phyloP scores from a whole-genome alignment of 768 basidiomycete genomes.

The Inosperma sp. region DNA sequence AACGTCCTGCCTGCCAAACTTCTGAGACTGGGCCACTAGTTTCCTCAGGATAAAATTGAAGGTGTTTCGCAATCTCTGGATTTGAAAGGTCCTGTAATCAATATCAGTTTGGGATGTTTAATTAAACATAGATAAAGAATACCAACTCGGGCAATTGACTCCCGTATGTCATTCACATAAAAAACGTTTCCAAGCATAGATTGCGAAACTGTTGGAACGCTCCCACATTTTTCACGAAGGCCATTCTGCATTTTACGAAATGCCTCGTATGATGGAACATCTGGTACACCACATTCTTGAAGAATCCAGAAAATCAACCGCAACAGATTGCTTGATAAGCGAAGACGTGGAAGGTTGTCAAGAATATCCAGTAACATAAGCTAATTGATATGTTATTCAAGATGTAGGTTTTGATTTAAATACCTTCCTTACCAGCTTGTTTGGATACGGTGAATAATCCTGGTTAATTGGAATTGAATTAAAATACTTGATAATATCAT shows the following conservation, averaged over 20 bases:
- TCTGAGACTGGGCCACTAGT: conserved; percentile 7
- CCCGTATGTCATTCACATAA: conserved; percentile 22
- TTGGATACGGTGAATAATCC: conserved; percentile 8
- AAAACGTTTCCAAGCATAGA: conserved; percentile 23
- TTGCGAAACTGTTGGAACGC: conserved; percentile 10
- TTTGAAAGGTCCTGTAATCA: conserved; percentile 11
- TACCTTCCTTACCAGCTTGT: conserved; percentile 15
- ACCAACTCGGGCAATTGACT: conserved; percentile 18
- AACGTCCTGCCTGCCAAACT: conserved; percentile 15
- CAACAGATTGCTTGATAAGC: conserved; percentile 21
- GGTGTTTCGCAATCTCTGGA: conserved; percentile 14
- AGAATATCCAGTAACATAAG: conserved; percentile 22
- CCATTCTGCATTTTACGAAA: conserved; percentile 20
- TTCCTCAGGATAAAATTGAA: conserved; percentile 16
- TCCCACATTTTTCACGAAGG: conserved; percentile 7
- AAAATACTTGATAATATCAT: conserved; percentile 3
- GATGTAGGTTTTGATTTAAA: background rate
- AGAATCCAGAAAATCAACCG: conserved; percentile 26
- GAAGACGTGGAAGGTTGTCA: conserved; percentile 27
- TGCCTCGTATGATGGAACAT: conserved; percentile 24
- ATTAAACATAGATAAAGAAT: background rate
- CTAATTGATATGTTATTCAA: conserved; percentile 2
- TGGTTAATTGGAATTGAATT: background rate
- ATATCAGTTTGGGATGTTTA: background rate
- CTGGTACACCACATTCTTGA: conserved; percentile 14